Base-by-base conservation (phyloP, 306 rosid genomes). In the Oemleria cerasiformis region DNA sequence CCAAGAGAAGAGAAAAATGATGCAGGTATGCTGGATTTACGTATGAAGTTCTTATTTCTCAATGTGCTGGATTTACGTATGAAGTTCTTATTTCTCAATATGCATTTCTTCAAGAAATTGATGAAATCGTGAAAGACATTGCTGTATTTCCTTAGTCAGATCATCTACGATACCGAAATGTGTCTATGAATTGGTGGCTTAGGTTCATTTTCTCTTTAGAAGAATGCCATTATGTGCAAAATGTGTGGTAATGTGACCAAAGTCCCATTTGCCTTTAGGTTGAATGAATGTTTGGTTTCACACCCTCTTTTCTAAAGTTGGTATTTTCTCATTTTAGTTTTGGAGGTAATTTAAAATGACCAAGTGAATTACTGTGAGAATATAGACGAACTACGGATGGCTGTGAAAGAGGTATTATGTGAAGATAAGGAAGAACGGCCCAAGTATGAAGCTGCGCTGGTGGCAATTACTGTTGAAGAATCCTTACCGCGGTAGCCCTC, bases 391-490 rank as follows among this genome's bases (percentile, higher is more conserved):
- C 82, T 94, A 75, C 82, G 97, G 73, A 77, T 89, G 90, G 97
- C 98, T 56, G 96, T 91, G 77, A 94, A 86, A 83, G 98, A 94
- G 74, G 79, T 85, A 68, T 68, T 91, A 71, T 94, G 98, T 78
- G 91, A 87, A 48, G 86, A 81, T 74, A 86, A 73, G 41, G 63
- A 78, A 68, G 98, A 89, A 23, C 86, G 86, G 7, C 74, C 50
- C n/a, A 80, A 74, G 80, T 89, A 86, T 66, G 95, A 91, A 91
- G 86, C 81, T 73, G 99, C 97, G 60, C 70, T 91, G 45, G 74
- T 89, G 74, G 96, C 99, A 23, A 86, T 94, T 74, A 94, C 96
- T 7, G 96, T 91, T 25, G 97, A 91, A 4, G 95, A 91, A 81
- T 72, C 99, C 54, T 77, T 94, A 60, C 84, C 84, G 63, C 92